Conservation (phyloP, 2,329 filamentous ascomycete genomes). For the Trichophaea hybrida region DNA sequence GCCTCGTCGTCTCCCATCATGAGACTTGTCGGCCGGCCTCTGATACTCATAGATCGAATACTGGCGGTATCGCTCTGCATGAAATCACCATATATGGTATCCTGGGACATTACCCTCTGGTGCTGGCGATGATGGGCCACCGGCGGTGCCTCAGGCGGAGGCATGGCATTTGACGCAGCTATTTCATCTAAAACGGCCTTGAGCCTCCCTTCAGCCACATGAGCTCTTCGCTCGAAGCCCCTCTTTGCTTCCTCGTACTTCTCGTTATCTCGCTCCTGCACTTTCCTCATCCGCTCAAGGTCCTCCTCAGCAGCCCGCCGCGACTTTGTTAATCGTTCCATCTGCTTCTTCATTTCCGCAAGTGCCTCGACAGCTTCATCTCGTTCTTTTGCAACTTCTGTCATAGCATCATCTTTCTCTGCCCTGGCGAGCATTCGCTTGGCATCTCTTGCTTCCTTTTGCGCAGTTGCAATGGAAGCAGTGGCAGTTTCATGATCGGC, state of each 20-base stretch:
- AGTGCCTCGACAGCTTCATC: constrained; percentile 65
- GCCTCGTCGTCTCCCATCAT: constrained; percentile 39
- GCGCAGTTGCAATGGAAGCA: constrained; percentile 44
- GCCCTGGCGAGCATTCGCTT: constrained; percentile 76
- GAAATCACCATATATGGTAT: constrained; percentile 37
- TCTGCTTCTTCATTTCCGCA: constrained; percentile 56
- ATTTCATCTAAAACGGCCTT: constrained; percentile 78
- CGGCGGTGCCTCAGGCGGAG: constrained; percentile 7
- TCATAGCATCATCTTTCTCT: constrained; percentile 75
- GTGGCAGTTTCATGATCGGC: constrained; percentile 61
- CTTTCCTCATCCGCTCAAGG: constrained; percentile 56
- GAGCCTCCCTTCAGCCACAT: constrained; percentile 76
- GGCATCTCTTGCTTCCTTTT: constrained; percentile 63
- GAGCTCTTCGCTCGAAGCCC: constrained; percentile 66
- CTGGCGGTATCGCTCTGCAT: constrained; percentile 54
- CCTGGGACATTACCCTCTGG: constrained; percentile 46
- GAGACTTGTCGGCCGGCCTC: constrained; percentile 44
- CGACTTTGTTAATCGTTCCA: constrained; percentile 67
- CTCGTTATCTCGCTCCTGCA: constrained; percentile 75
- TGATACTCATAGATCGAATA: constrained; percentile 55
- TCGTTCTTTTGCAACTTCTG: constrained; percentile 69
- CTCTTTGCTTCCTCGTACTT: constrained; percentile 73
- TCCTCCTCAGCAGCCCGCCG: constrained; percentile 70
- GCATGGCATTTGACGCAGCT: constrained; percentile 43
- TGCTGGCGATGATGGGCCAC: constrained; percentile 21